Evolutionary conservation across 2,329 filamentous ascomycete genomes (phyloP).

Genomic region (Davidsoniella neocaledoniae): DNA sequence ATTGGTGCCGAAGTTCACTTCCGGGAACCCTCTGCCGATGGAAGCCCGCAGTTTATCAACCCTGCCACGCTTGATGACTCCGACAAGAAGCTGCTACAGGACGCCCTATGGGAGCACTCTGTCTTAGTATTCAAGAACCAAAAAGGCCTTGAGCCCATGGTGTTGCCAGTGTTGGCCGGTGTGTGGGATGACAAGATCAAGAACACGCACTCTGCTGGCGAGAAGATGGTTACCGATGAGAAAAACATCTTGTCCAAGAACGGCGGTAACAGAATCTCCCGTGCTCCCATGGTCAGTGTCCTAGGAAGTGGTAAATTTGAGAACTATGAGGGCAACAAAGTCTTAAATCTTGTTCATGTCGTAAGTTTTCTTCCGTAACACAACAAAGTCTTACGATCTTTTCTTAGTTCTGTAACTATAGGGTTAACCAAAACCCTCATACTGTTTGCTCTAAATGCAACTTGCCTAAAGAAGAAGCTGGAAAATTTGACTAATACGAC

Average conservation of each 20-base stretch:
- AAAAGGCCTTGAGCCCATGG: slow-evolving; percentile 9
- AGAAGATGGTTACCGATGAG: slow-evolving; percentile 12
- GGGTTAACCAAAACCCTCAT: background rate
- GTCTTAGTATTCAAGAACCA: slow-evolving; percentile 10
- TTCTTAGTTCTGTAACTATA: too few species aligned
- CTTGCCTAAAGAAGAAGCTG: background rate
- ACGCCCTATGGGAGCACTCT: slow-evolving; percentile 8
- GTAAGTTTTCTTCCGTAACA: background rate
- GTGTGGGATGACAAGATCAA: slow-evolving; percentile 12
- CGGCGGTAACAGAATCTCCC: slow-evolving; percentile 9
- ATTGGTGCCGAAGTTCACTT: slow-evolving; percentile 11
- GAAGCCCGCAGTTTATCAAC: background rate
- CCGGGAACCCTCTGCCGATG: background rate
- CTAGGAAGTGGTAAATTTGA: slow-evolving; percentile 10
- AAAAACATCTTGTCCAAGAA: slow-evolving; percentile 10
- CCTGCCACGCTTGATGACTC: slow-evolving; percentile 2
- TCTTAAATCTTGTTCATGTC: slow-evolving; percentile 9
- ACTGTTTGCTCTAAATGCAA: background rate
- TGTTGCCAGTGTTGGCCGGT: slow-evolving; percentile 7
- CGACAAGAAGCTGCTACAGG: slow-evolving; percentile 6
- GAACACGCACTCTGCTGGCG: slow-evolving; percentile 10
- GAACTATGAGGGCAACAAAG: slow-evolving; percentile 7
- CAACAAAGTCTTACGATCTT: background rate
- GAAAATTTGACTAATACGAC: too few species aligned
- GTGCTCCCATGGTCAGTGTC: slow-evolving; percentile 11